Conservation (phyloP, 139 green algal genomes). For the Picochlorum sp. region DNA sequence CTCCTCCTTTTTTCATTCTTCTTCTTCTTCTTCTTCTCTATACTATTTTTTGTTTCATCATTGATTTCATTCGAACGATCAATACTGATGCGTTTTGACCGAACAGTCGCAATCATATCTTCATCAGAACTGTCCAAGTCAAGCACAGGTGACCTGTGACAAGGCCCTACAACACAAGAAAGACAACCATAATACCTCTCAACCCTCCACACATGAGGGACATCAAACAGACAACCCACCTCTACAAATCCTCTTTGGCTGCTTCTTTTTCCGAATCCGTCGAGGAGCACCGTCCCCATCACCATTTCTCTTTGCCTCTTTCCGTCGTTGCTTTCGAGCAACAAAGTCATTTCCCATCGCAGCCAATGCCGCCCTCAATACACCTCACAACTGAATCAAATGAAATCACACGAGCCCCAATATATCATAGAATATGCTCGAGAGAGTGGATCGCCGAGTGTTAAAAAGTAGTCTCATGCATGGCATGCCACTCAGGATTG, state of each 20-base stretch:
- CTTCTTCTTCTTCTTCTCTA: not conserved
- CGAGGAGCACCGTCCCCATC: conserved; percentile 12
- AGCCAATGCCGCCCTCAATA: no score
- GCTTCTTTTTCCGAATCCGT: conserved; percentile 27
- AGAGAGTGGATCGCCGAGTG: no score
- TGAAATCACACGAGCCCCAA: no score
- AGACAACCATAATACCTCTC: not conserved
- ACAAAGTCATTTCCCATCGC: conserved; percentile 37
- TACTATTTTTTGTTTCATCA: no score
- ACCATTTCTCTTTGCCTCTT: conserved; percentile 25
- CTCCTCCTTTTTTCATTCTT: not conserved
- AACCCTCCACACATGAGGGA: not conserved
- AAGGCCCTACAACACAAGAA: conserved; percentile 8
- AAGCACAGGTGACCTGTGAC: conserved; percentile 17
- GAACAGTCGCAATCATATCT: not conserved
- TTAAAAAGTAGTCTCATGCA: no score
- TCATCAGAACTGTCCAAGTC: not conserved
- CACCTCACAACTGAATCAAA: no score
- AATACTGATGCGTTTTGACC: not conserved
- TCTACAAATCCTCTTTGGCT: conserved; percentile 32
- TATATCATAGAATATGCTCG: no score
- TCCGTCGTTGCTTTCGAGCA: conserved; percentile 46
- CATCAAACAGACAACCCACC: conserved; percentile 6
- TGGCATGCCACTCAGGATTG: no score
- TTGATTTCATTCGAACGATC: no score